Conservation (phyloP, 2,329 filamentous ascomycete species). For the Colletotrichum tropicale region DNA sequence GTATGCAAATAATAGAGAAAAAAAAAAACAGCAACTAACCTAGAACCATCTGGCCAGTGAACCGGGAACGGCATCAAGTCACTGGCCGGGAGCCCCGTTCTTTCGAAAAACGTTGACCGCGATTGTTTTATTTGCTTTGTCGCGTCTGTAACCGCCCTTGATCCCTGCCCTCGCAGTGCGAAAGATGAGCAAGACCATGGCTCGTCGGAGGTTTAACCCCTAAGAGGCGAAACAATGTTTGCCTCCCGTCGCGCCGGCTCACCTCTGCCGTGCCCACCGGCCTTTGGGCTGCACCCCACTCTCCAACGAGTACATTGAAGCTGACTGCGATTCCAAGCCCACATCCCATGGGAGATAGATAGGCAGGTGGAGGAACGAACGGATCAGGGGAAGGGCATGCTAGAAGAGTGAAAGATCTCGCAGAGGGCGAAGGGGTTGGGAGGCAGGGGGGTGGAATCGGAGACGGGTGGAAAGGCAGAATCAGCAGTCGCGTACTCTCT, state of each 20-base stretch:
- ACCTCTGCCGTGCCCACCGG: not conserved
- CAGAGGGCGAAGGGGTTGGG: not conserved
- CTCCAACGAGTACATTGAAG: not conserved
- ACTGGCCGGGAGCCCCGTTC: not conserved
- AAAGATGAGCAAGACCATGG: not conserved
- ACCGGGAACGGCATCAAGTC: not conserved
- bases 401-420: not conserved
- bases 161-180: not conserved
- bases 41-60: not conserved
- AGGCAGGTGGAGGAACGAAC: not conserved
- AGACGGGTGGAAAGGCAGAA: not conserved
- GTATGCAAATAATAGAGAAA: too few species aligned
- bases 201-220: not conserved
- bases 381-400: not conserved
- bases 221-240: constrained; percentile 15
- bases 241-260: constrained; percentile 1
- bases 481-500: not conserved
- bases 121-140: not conserved
- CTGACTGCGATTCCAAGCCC: not conserved
- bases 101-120: not conserved
- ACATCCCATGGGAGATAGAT: not conserved
- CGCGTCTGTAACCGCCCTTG: not conserved
- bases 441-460: not conserved
- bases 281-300: not conserved
- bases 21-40: not conserved